These are phyloP conservation scores for Zostera marina DNA, from an alignment of 116 monocot species.

Conservation along the genomic window DNA sequence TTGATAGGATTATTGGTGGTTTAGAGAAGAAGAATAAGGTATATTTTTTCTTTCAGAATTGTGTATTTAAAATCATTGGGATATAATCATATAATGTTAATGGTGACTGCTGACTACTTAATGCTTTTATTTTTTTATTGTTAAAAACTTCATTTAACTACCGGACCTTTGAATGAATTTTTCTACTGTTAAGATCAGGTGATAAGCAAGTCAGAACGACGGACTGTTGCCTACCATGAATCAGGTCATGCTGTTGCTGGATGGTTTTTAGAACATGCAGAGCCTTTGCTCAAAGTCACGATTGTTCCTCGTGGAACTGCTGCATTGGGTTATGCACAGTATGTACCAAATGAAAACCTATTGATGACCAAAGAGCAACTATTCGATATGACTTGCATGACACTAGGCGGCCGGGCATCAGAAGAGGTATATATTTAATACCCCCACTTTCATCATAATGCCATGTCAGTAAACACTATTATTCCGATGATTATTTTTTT, in stretches of 20 bases:
- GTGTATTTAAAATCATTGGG: neutral
- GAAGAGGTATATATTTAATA: conserved; percentile 41
- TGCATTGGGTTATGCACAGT: conserved; percentile 84
- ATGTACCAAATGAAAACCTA: conserved; percentile 85
- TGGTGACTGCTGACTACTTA: neutral
- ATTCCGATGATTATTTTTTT: no score
- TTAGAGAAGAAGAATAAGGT: conserved; percentile 99
- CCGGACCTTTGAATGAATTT: no score
- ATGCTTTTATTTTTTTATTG: no score
- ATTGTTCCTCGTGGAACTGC: conserved; percentile 91
- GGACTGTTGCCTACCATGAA: conserved; percentile 92
- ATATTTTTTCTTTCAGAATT: conserved; percentile 4
- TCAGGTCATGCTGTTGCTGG: conserved; percentile 90
- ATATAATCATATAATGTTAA: no score
- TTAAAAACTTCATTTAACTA: no score
- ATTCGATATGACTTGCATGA: conserved; percentile 95
- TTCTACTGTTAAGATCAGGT: conserved; percentile 10
- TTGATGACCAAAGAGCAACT: conserved; percentile 89
- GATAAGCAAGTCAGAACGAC: conserved; percentile 72
- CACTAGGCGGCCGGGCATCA: conserved; percentile 81
- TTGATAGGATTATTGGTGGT: conserved; percentile 94
- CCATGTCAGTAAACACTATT: no score
- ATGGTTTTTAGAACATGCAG: conserved; percentile 94
- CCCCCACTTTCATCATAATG: neutral
- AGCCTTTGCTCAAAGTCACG: conserved; percentile 84